Conservation (phyloP, 1,139 yeast genomes). For the Blastobotrys illinoisensis region DNA sequence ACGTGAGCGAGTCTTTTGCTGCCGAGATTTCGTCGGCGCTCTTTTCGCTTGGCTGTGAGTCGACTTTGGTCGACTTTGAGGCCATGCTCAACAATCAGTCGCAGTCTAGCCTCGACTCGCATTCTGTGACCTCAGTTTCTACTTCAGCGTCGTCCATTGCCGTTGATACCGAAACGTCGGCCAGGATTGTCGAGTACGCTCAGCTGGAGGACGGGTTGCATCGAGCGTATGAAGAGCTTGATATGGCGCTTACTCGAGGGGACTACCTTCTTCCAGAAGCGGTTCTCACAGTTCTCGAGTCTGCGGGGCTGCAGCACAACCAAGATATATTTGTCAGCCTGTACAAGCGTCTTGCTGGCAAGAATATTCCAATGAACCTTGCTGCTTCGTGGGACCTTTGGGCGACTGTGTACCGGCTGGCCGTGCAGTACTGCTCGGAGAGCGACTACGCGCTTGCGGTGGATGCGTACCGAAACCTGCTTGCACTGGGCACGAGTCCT, state of each 20-base stretch:
- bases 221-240: conserved; percentile 20
- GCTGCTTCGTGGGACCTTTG: conserved; percentile 27
- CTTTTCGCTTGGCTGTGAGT: not conserved
- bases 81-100: not conserved
- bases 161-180: conserved; percentile 10
- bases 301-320: conserved; percentile 13
- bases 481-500: conserved; percentile 33
- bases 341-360: conserved; percentile 1
- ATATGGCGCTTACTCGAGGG: conserved; percentile 18
- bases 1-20: conserved; percentile 18
- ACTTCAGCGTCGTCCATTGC: not conserved
- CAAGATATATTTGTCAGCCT: not conserved
- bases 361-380: not conserved
- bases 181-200: conserved; percentile 23
- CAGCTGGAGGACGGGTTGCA: conserved; percentile 16
- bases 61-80: not conserved
- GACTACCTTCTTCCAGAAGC: conserved; percentile 24
- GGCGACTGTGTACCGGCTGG: conserved; percentile 26
- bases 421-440: conserved; percentile 24
- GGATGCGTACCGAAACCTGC: conserved; percentile 27
- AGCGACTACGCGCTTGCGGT: conserved; percentile 24
- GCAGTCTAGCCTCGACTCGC: not conserved
- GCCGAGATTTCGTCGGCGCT: conserved; percentile 13
- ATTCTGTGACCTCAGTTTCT: not conserved
- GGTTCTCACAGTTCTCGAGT: conserved; percentile 20